A percentile compares a stretch with the other conserved stretches of the same genome.
phyloP scores from a whole-genome alignment of 192 early-diverging fungal genomes.

The Backusella morwellensis region DNA sequence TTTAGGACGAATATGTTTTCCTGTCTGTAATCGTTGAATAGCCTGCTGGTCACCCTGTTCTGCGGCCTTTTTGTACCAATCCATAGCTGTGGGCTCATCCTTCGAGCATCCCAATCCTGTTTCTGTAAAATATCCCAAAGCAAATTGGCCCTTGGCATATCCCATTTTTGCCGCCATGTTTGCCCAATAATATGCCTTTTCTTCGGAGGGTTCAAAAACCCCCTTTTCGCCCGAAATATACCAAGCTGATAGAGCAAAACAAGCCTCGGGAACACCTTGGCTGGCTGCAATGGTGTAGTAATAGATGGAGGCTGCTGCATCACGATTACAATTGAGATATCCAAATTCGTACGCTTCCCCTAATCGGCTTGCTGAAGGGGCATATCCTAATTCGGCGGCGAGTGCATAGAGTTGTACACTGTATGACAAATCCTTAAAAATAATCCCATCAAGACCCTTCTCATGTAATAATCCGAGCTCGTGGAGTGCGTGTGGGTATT shows the following conservation, averaged over 20 bases:
- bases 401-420: background rate
- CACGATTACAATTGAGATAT: background rate
- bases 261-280: conserved; percentile 14
- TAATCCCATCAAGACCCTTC: background rate
- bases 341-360: conserved; percentile 17
- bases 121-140: background rate
- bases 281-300: conserved; percentile 15
- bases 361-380: conserved; percentile 9
- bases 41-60: background rate
- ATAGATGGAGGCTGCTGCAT: background rate
- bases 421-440: conserved; percentile 19
- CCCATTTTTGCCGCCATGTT: background rate
- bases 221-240: conserved; percentile 2
- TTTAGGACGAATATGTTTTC: background rate
- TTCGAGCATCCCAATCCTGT: background rate
- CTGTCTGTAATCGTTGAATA: background rate
- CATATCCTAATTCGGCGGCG: conserved; percentile 10
- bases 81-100: background rate
- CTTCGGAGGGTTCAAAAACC: background rate
- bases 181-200: conserved; percentile 50
- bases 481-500: conserved; percentile 59
- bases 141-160: background rate
- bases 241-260: conserved; percentile 14
- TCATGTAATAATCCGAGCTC: conserved; percentile 38
- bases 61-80: background rate